Conservation (phyloP, 2,329 filamentous ascomycete genomes). For the Colletotrichum sp. region DNA sequence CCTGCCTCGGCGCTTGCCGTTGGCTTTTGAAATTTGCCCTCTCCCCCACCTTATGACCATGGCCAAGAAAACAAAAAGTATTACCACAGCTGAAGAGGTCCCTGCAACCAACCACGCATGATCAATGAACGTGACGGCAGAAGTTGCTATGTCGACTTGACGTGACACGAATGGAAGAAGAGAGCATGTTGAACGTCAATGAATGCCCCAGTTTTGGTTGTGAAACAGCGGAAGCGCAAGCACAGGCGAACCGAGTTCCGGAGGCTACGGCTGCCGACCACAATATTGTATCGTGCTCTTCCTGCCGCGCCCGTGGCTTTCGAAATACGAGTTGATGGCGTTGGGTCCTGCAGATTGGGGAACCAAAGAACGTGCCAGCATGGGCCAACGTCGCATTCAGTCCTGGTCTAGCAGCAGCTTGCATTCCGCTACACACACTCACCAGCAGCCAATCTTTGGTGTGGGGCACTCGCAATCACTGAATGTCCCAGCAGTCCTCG, state of each 20-base stretch:
- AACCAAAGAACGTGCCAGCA: conserved; percentile 16
- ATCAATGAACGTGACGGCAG: conserved; percentile 31
- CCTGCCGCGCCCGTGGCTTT: background rate
- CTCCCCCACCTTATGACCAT: conserved; percentile 7
- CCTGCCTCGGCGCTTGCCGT: background rate
- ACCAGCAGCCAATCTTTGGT: background rate
- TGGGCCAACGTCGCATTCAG: background rate
- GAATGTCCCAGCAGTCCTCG: conserved; percentile 93
- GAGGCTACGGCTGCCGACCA: conserved; percentile 27
- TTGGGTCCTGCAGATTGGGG: conserved; percentile 3
- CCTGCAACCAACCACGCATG: conserved; percentile 13
- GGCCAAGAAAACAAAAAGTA: background rate
- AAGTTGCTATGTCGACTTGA: conserved; percentile 67
- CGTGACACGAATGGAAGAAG: conserved; percentile 63
- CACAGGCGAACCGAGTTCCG: conserved; percentile 67
- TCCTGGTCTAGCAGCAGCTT: background rate
- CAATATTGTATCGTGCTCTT: conserved; percentile 1
- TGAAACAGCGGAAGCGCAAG: conserved; percentile 79
- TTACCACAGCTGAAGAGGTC: background rate
- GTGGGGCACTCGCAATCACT: conserved; percentile 58
- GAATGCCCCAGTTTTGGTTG: conserved; percentile 84
- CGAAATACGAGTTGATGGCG: background rate
- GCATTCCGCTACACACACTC: background rate
- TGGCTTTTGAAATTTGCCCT: background rate
- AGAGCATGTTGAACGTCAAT: conserved; percentile 74